Conservation (phyloP, 768 basidiomycete genomes). For the Lactarius deliciosus region DNA sequence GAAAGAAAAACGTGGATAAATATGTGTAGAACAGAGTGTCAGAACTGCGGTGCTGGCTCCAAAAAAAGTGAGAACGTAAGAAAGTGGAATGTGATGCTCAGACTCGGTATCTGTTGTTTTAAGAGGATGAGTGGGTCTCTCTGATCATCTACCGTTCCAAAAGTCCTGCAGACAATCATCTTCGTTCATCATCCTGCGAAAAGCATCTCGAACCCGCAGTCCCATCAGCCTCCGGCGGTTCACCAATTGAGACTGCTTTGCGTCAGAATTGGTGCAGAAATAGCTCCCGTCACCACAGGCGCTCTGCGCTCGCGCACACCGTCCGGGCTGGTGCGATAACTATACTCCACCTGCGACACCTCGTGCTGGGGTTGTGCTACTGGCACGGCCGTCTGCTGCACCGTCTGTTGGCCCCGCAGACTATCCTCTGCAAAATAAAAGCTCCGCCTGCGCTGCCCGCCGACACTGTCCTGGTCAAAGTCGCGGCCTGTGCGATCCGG, state of each 20-base stretch:
- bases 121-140: not conserved
- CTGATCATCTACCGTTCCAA: not conserved
- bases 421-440: slow-evolving; percentile 90
- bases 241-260: slow-evolving; percentile 90
- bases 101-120: slow-evolving; percentile 12
- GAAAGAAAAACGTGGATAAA: slow-evolving; percentile 3
- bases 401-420: slow-evolving; percentile 41
- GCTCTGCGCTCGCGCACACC: slow-evolving; percentile 58
- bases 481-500: slow-evolving; percentile 57
- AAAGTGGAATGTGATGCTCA: slow-evolving; percentile 9
- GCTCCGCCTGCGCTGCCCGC: slow-evolving; percentile 68
- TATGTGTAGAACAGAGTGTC: slow-evolving; percentile 8
- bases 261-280: slow-evolving; percentile 72
- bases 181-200: slow-evolving; percentile 8
- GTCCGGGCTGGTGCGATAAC: slow-evolving; percentile 36
- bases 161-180: not conserved
- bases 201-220: not conserved
- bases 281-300: slow-evolving; percentile 54
- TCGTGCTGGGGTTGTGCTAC: slow-evolving; percentile 39
- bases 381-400: slow-evolving; percentile 2
- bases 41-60: not conserved
- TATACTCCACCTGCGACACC: slow-evolving; percentile 39
- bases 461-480: slow-evolving; percentile 75
- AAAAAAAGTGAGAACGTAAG: slow-evolving; percentile 1
- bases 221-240: slow-evolving; percentile 20